Base-by-base conservation (phyloP, 2,329 filamentous ascomycete genomes). In the Stachybotrys chlorohalonatus region DNA sequence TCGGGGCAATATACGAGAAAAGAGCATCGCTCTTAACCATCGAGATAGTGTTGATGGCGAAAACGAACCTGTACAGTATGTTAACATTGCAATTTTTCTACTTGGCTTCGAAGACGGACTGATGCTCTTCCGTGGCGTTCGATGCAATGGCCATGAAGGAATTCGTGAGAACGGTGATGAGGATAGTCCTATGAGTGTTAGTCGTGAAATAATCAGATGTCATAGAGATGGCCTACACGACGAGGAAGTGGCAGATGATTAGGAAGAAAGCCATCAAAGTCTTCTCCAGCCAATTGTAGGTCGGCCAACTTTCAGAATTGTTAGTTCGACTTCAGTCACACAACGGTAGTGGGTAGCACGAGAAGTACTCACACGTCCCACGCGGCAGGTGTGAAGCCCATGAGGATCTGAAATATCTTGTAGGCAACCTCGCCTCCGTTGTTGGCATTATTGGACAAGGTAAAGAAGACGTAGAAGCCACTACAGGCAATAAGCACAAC, bases 21-120 rank as follows among this genome's bases (percentile, higher is more conserved):
- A 96, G 76, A 0, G 91, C 89, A 68, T 97, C 93, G n/a, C 94
- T 96, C 70, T 96, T 97, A 60, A 96, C 93, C 89, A 96, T 95
- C 5, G 90, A 95, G 52, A 96, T 95, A 5, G 93, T 95, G 66
- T 96, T 97, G 68, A 97, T 91, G 0, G 93, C 93, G 65, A 97
- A 96, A 2, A 96, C 73, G 66, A 96, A 96, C 56, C 79, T 82
- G 57, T 62, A 45, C 7, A 53, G 36, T 7, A 36, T 16, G 52
- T 65, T 39, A 62, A 57, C 48, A 42, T 11, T 6, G 31, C 17
- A 31, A 1, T 11, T 7, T 31, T 31, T 6, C 9, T 13, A 6
- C 1, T n/a, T 6, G 0, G 5, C 2, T 6, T n/a, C 1, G 17
- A 11, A 11, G 6, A 66, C 79, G 62, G 68, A 82, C 76, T 86